These are phyloP conservation scores for Murraya koenigii DNA, from an alignment of 345 rosid genomes.

Conservation along the genomic window DNA sequence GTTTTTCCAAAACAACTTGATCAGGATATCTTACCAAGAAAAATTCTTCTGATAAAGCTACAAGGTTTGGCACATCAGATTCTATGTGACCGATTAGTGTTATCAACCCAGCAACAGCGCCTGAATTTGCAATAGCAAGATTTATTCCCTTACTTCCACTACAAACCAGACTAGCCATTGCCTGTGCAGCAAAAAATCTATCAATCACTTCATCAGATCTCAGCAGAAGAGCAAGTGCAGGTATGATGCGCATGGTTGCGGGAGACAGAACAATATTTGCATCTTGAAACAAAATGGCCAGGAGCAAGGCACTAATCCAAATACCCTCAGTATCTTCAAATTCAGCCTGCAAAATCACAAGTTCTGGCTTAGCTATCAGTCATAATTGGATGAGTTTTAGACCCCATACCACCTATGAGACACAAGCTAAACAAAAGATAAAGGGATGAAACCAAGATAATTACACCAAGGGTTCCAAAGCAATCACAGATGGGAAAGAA, in stretches of 20 bases:
- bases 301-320: constrained; percentile 74
- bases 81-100: constrained; percentile 67
- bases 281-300: constrained; percentile 80
- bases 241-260: constrained; percentile 59
- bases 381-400: not conserved
- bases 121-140: constrained; percentile 76
- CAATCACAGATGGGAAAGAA: not conserved
- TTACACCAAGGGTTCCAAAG: not conserved
- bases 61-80: constrained; percentile 48
- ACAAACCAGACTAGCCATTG: constrained; percentile 77
- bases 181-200: constrained; percentile 84
- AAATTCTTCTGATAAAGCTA: constrained; percentile 67
- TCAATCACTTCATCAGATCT: constrained; percentile 73
- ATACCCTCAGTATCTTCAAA: constrained; percentile 66
- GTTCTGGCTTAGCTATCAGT: constrained; percentile 11
- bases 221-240: constrained; percentile 68
- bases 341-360: constrained; percentile 46
- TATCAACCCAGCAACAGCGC: constrained; percentile 76
- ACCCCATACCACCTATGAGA: not conserved
- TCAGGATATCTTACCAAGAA: constrained; percentile 54
- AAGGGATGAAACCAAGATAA: not conserved
- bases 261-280: constrained; percentile 54
- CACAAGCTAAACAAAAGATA: not conserved
- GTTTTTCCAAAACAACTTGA: constrained; percentile 61
- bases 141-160: constrained; percentile 60